Conservation (phyloP, 2,329 filamentous ascomycete genomes). For the Endoconidiophora laricicola region DNA sequence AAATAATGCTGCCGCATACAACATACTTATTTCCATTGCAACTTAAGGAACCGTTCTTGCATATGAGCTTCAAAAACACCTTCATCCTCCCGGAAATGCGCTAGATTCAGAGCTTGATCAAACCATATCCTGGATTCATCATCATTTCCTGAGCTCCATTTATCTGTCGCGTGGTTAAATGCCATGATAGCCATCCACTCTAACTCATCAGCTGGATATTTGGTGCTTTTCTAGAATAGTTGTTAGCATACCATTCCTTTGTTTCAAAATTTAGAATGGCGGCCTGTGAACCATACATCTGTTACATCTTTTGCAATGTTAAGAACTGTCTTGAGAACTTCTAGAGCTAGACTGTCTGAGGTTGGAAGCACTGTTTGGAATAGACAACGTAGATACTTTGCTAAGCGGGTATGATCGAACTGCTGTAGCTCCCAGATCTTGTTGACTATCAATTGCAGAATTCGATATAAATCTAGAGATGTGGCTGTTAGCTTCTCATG, state of each 20-base stretch:
- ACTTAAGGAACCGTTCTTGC: slow-evolving; percentile 26
- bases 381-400: slow-evolving; percentile 64
- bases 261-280: not conserved
- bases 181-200: slow-evolving; percentile 57
- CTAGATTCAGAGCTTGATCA: slow-evolving; percentile 43
- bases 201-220: slow-evolving; percentile 50
- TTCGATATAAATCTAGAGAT: slow-evolving; percentile 30
- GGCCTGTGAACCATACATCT: slow-evolving; percentile 23
- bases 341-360: slow-evolving; percentile 37
- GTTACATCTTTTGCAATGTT: slow-evolving; percentile 33
- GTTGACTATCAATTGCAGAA: slow-evolving; percentile 53
- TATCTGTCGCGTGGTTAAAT: slow-evolving; percentile 56
- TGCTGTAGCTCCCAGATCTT: slow-evolving; percentile 41
- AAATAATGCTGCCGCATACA: not conserved
- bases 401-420: slow-evolving; percentile 42
- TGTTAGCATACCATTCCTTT: slow-evolving; percentile 1
- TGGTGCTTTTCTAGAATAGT: slow-evolving; percentile 8
- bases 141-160: slow-evolving; percentile 39
- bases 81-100: slow-evolving; percentile 39
- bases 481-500: not conserved
- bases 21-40: slow-evolving; percentile 19
- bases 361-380: slow-evolving; percentile 49
- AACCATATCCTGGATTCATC: slow-evolving; percentile 43
- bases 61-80: slow-evolving; percentile 29
- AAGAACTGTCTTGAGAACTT: slow-evolving; percentile 47